Conservation (phyloP, 129 eudicot genomes). For the Tanacetum coccineum region DNA sequence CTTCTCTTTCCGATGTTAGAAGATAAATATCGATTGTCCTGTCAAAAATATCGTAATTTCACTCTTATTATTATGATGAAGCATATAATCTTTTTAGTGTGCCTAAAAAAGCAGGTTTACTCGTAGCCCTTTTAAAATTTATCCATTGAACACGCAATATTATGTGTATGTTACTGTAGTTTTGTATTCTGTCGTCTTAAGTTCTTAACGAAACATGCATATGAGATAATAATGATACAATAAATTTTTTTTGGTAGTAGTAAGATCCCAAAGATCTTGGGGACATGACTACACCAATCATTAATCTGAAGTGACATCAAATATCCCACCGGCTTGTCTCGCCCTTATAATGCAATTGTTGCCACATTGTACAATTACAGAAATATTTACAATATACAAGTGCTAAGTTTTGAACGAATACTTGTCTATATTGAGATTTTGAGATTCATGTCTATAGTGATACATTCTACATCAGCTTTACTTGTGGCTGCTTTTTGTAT, state of each 20-base stretch:
- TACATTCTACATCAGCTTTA: not conserved
- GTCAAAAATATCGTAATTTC: too few species aligned
- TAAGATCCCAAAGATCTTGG: not conserved
- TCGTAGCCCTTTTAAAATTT: not conserved
- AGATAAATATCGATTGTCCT: too few species aligned
- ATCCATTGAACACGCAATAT: not conserved
- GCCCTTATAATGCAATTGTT: not conserved
- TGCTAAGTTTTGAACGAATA: too few species aligned
- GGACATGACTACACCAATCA: constrained; percentile 3
- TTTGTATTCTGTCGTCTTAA: constrained; percentile 1
- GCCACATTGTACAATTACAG: not conserved
- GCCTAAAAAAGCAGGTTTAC: not conserved
- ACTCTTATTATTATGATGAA: not conserved
- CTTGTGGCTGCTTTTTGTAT: too few species aligned
- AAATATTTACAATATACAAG: not conserved
- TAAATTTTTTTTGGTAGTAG: not conserved
- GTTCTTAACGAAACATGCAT: not conserved
- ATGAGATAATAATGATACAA: not conserved
- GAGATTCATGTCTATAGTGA: too few species aligned
- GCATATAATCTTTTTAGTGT: not conserved
- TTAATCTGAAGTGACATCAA: constrained; percentile 7
- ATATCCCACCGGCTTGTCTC: constrained; percentile 1
- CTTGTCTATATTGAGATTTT: too few species aligned
- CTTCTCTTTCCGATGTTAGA: too few species aligned
- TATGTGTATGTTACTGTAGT: not conserved